Evolutionary conservation across 1,284 basidiomycete species (phyloP).

Genomic region (Pterulicium gracile): DNA sequence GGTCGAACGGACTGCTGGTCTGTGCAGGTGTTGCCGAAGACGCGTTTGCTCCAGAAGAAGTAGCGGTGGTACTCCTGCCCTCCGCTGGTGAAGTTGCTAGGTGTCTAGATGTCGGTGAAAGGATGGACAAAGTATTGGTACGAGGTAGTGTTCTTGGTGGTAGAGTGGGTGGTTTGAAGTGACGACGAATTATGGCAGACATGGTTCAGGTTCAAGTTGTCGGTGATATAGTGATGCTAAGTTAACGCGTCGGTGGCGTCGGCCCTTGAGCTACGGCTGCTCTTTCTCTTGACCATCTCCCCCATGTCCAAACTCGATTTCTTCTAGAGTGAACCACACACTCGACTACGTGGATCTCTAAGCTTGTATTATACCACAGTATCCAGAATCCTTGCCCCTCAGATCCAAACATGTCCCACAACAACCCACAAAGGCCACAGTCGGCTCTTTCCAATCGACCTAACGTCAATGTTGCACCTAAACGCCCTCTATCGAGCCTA

Average conservation of each 20-base stretch:
- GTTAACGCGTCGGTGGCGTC: too few relatives aligned
- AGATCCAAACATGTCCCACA: not conserved
- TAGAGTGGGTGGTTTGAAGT: not conserved
- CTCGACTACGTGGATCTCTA: too few relatives aligned
- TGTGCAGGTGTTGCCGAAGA: not conserved
- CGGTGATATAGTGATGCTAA: too few relatives aligned
- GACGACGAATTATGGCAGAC: not conserved
- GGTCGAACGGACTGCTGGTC: not conserved
- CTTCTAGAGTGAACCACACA: too few relatives aligned
- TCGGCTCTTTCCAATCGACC: not conserved
- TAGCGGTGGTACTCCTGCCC: too few relatives aligned
- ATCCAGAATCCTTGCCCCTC: too few relatives aligned
- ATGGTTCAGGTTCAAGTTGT: not conserved
- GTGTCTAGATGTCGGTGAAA: not conserved
- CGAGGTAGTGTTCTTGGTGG: not conserved
- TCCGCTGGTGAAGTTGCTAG: too few relatives aligned
- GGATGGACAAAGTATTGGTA: not conserved
- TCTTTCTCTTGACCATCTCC: too few relatives aligned
- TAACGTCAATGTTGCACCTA: not conserved
- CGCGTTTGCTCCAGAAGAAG: not conserved
- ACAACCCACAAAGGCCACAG: not conserved
- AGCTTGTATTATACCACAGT: too few relatives aligned
- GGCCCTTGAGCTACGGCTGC: too few relatives aligned
- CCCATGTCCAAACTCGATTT: too few relatives aligned
- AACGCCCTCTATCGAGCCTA: not conserved